Evolutionary conservation across 1,284 basidiomycete genomes (phyloP), one percentile per base, ranked within the genome.

Genomic region (Fomes fomentarius): DNA sequence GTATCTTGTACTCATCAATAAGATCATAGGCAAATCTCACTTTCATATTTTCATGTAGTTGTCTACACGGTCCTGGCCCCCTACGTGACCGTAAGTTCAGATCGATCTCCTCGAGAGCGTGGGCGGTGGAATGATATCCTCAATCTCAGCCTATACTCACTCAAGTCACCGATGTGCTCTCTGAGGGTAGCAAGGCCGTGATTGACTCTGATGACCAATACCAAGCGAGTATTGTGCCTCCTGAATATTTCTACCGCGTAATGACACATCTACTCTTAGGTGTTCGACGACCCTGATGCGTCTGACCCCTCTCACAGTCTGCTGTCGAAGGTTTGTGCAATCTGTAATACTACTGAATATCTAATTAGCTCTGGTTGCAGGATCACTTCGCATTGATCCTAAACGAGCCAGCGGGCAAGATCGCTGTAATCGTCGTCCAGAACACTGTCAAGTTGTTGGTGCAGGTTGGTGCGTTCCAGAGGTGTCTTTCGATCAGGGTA

Each of bases 61-160:
- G 83, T 90, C 35, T 87, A 87, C 66, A 86, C 86, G n/a, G 77
- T 87, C 52, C 74, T 91, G 56, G 86, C 88, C 41, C 87, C 88
- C 4, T 86, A 81, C 62, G 66, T 86, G 30, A 74, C 77, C 52
- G 82, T 82, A 63, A 31, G 74, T 64, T 21, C 14, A 6, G 37
- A 28, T 41, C 53, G 34, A 10, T 8, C 35, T 30, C 15, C 19
- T 50, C 10, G 15, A 6, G 10, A n/a, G n/a, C n/a, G n/a, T n/a
- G n/a, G n/a, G n/a, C n/a, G n/a, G n/a, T n/a, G n/a, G n/a, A n/a
- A 28, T 22, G 11, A 51, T 28, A 37, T n/a, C n/a, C 37, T 19
- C 26, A 19, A 44, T 60, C 71, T 17, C 66, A 87, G 77, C 86
- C 86, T 12, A 76, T 86, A 51, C 69, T 86, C 35, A 73, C 77